phyloP scores from a whole-genome alignment of 2,329 filamentous ascomycete genomes.

The Hypoxylon sp. region DNA sequence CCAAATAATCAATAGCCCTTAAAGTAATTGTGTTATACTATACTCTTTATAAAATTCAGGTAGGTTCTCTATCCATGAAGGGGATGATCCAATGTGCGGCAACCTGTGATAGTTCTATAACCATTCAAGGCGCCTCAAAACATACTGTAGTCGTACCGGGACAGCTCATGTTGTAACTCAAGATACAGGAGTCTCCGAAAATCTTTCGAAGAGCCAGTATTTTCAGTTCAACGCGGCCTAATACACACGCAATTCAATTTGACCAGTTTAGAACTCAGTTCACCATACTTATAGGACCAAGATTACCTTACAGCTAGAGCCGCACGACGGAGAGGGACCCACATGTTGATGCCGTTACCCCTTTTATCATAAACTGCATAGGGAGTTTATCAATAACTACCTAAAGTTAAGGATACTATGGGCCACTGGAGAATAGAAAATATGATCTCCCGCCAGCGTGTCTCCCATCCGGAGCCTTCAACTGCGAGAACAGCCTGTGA shows the following conservation, averaged over 20 bases:
- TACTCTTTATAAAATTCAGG: background rate
- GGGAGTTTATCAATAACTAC: too few relatives aligned
- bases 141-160: background rate
- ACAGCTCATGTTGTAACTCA: background rate
- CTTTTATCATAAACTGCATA: background rate
- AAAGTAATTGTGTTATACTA: background rate
- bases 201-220: background rate
- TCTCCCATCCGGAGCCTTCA: too few relatives aligned
- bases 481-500: too few relatives aligned
- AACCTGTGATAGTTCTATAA: background rate
- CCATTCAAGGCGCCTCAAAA: background rate
- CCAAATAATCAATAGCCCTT: background rate
- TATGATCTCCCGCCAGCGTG: too few relatives aligned
- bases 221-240: background rate
- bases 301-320: background rate
- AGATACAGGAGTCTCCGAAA: background rate
- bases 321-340: too few relatives aligned
- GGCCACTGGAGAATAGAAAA: too few relatives aligned
- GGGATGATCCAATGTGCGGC: background rate
- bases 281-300: too few relatives aligned
- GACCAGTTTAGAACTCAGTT: background rate
- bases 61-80: background rate
- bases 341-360: background rate
- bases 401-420: too few relatives aligned
- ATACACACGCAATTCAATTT: background rate